A percentile compares a stretch with the other conserved stretches of the same genome.
Conservation (phyloP, 306 rosid species). For the Sphenostylis stenocarpa region DNA sequence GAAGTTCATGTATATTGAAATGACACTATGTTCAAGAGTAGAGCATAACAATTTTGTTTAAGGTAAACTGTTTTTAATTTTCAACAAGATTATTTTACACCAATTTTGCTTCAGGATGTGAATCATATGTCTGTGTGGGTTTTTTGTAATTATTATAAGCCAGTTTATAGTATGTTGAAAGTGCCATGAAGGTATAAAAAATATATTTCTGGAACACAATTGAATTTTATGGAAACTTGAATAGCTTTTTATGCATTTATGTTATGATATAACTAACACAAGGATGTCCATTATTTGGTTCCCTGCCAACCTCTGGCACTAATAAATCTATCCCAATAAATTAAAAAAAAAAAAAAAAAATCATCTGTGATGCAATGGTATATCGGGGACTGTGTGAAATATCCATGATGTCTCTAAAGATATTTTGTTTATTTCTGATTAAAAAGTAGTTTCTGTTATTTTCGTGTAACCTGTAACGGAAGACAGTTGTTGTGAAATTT, state of each 20-base stretch:
- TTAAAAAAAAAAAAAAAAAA: conserved; percentile 1
- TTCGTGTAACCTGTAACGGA: conserved; percentile 10
- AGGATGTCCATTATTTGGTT: not conserved
- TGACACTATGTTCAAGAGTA: not conserved
- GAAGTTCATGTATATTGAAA: not conserved
- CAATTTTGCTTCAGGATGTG: not conserved
- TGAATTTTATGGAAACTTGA: conserved; percentile 20
- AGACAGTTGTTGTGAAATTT: conserved; percentile 1
- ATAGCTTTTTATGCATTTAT: conserved; percentile 11
- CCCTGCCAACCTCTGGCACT: not conserved
- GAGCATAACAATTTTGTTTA: not conserved
- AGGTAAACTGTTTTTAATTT: not conserved
- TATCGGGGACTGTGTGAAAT: conserved; percentile 9
- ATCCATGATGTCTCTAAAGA: not conserved
- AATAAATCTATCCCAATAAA: conserved; percentile 4
- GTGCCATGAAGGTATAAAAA: not conserved
- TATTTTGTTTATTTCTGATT: not conserved
- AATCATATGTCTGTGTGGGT: not conserved
- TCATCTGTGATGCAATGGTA: not conserved
- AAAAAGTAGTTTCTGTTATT: not conserved
- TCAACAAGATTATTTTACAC: not conserved
- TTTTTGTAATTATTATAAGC: not conserved
- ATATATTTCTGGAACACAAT: not conserved
- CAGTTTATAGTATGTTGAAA: not conserved
- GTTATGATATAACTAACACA: not conserved